Conservation (phyloP, 768 basidiomycete genomes). For the Agaricus subrufescens region DNA sequence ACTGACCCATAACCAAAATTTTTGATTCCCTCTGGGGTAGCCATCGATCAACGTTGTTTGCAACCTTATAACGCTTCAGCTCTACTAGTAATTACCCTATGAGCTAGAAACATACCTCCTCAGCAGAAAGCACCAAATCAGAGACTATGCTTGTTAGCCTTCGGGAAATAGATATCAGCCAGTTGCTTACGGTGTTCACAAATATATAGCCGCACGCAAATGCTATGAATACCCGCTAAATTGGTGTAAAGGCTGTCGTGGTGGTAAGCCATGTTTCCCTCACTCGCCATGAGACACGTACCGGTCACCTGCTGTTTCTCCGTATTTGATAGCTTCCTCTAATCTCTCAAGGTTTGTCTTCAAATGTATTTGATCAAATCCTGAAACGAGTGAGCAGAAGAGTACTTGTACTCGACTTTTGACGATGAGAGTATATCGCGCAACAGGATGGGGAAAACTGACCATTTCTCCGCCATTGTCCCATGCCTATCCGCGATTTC, state of each 20-base stretch:
- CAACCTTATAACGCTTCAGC: conserved; percentile 31
- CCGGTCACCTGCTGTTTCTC: conserved; percentile 66
- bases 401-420: conserved; percentile 56
- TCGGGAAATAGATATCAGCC: background rate
- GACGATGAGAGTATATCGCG: conserved; percentile 7
- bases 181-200: conserved; percentile 53
- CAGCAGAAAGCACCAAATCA: conserved; percentile 51
- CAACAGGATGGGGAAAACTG: conserved; percentile 8
- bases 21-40: conserved; percentile 49
- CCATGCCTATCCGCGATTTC: conserved; percentile 65
- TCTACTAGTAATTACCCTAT: background rate
- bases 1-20: conserved; percentile 49
- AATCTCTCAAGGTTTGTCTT: conserved; percentile 56
- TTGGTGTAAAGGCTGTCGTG: conserved; percentile 53
- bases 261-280: background rate
- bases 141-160: conserved; percentile 35
- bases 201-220: conserved; percentile 51
- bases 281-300: conserved; percentile 19
- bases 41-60: conserved; percentile 52
- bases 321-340: conserved; percentile 60
- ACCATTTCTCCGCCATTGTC: conserved; percentile 66
- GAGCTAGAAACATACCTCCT: conserved; percentile 43
- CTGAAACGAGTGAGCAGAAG: conserved; percentile 59
- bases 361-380: conserved; percentile 63
- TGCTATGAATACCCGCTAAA: conserved; percentile 51